A percentile compares a stretch with the other conserved stretches of the same genome.
phyloP scores from a whole-genome alignment of 1,139 yeast species.

The Candida gigantensis region DNA sequence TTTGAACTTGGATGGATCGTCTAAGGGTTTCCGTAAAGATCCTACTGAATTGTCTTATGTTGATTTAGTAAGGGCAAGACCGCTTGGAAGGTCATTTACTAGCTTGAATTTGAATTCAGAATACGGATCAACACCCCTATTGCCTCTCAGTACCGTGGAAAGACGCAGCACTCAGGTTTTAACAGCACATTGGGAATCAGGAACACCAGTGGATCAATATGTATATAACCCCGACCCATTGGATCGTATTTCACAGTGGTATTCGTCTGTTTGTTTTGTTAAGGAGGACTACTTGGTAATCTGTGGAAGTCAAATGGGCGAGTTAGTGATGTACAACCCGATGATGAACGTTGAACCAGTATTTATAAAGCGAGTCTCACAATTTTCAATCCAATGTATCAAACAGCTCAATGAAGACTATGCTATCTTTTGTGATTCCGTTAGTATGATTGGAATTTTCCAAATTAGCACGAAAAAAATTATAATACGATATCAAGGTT shows the following conservation, averaged over 20 bases:
- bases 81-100: conserved; percentile 16
- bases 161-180: conserved; percentile 20
- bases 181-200: conserved; percentile 24
- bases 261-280: conserved; percentile 22
- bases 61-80: conserved; percentile 4
- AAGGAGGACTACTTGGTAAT: conserved; percentile 18
- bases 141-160: conserved; percentile 13
- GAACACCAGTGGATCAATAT: conserved; percentile 18
- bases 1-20: conserved; percentile 4
- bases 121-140: neutral
- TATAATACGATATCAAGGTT: conserved; percentile 22
- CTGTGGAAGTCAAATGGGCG: conserved; percentile 40
- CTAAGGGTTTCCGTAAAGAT: neutral
- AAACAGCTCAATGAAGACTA: conserved; percentile 20
- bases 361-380: conserved; percentile 24
- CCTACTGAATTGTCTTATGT: conserved; percentile 7
- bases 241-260: conserved; percentile 26
- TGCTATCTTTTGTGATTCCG: conserved; percentile 31
- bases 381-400: conserved; percentile 28
- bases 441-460: conserved; percentile 35
- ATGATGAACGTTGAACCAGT: conserved; percentile 18
- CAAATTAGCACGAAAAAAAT: conserved; percentile 21
- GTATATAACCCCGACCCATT: conserved; percentile 21
- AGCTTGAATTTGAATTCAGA: conserved; percentile 11
- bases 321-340: conserved; percentile 24